Percentiles rank a stretch among this genome's conserved stretches.
phyloP scores from a whole-genome alignment of 129 eudicot species.

The Lonicera japonica region DNA sequence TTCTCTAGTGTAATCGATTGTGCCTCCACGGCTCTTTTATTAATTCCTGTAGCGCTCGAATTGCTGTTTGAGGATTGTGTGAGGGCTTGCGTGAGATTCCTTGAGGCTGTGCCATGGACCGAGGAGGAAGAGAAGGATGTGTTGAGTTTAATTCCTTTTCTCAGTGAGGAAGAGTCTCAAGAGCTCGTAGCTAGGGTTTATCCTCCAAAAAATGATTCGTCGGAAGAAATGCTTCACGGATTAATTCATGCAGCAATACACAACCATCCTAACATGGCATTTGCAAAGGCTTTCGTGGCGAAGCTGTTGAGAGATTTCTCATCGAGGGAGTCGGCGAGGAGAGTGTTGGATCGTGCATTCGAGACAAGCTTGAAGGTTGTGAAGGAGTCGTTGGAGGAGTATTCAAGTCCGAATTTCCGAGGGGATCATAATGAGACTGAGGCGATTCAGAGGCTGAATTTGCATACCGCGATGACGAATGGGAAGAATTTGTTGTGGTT shows the following conservation, averaged over 20 bases:
- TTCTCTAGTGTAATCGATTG: slow-evolving; percentile 27
- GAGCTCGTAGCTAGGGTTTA: slow-evolving; percentile 73
- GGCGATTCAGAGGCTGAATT: slow-evolving; percentile 83
- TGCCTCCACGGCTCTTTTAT: slow-evolving; percentile 38
- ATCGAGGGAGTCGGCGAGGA: slow-evolving; percentile 60
- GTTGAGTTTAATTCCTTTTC: slow-evolving; percentile 44
- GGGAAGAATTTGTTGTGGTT: slow-evolving; percentile 88
- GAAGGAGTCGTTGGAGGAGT: slow-evolving; percentile 75
- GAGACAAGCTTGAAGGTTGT: slow-evolving; percentile 60
- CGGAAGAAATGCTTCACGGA: slow-evolving; percentile 72
- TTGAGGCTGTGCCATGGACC: slow-evolving; percentile 94
- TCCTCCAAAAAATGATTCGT: slow-evolving; percentile 31
- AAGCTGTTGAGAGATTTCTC: slow-evolving; percentile 72
- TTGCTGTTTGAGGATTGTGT: slow-evolving; percentile 76
- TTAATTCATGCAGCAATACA: slow-evolving; percentile 61
- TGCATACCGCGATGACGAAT: slow-evolving; percentile 78
- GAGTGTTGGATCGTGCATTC: slow-evolving; percentile 73
- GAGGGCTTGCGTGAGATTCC: slow-evolving; percentile 54
- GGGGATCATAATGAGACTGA: slow-evolving; percentile 77
- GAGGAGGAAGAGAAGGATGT: slow-evolving; percentile 71
- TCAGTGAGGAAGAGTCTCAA: slow-evolving; percentile 53
- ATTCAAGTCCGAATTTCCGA: slow-evolving; percentile 83
- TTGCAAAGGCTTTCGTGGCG: slow-evolving; percentile 86
- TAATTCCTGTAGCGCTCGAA: slow-evolving; percentile 75
- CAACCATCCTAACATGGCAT: slow-evolving; percentile 72